These are phyloP conservation scores for Citrus sp. DNA, from an alignment of 345 rosid genomes.

Conservation along the genomic window DNA sequence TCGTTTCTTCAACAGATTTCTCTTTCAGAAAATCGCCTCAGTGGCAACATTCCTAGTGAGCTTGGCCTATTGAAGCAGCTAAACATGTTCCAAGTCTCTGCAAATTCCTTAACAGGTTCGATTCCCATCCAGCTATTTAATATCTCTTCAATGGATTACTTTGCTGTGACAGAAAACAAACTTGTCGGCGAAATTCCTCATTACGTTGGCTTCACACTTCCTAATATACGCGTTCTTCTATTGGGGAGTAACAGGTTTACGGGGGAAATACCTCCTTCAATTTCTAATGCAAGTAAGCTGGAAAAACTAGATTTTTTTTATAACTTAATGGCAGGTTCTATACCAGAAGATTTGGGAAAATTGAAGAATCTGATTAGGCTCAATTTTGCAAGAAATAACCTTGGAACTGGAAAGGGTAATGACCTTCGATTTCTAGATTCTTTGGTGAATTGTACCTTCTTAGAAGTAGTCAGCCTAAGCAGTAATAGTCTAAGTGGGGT, in stretches of 20 bases:
- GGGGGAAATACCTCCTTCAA: conserved; percentile 23
- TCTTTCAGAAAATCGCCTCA: conserved; percentile 19
- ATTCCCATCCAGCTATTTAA: conserved; percentile 26
- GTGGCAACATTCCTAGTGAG: conserved; percentile 18
- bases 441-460: conserved; percentile 22
- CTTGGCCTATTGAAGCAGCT: conserved; percentile 20
- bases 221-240: conserved; percentile 6
- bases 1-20: conserved; percentile 4
- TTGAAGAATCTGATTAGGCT: conserved; percentile 15
- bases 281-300: conserved; percentile 22
- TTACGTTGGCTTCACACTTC: conserved; percentile 17
- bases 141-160: conserved; percentile 14
- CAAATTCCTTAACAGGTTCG: conserved; percentile 19
- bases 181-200: conserved; percentile 19
- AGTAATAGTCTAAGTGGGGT: conserved; percentile 18
- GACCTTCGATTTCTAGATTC: conserved; percentile 26
- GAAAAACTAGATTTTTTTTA: not conserved
- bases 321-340: conserved; percentile 13
- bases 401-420: conserved; percentile 17
- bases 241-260: conserved; percentile 17
- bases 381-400: conserved; percentile 21
- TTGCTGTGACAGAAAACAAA: not conserved
- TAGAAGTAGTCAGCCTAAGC: conserved; percentile 20
- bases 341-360: conserved; percentile 26
- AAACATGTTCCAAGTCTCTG: conserved; percentile 13